A percentile compares a stretch with the other conserved stretches of the same genome.
phyloP scores from a whole-genome alignment of 2,329 filamentous ascomycete species.

The Neofusicoccum cordaticola region DNA sequence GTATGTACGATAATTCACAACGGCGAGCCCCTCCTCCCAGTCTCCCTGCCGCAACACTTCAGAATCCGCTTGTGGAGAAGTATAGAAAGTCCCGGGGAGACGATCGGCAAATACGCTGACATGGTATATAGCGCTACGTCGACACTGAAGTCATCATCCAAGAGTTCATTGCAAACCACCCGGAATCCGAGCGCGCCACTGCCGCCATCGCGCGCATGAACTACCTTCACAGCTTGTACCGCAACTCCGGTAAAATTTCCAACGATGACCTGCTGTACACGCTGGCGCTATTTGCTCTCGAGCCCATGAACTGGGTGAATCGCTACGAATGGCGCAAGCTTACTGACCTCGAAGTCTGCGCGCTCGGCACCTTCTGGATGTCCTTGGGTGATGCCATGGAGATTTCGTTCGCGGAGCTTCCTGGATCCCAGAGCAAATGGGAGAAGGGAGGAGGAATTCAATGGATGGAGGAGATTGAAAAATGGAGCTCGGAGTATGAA shows the following conservation, averaged over 20 bases:
- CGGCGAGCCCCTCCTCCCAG: too few species aligned
- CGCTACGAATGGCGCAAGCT: conserved; percentile 68
- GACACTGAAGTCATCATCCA: conserved; percentile 33
- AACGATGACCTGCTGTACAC: conserved; percentile 66
- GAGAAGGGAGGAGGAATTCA: conserved; percentile 46
- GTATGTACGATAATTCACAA: neutral
- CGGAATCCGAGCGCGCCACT: conserved; percentile 33
- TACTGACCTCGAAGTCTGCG: conserved; percentile 66
- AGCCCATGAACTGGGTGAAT: conserved; percentile 63
- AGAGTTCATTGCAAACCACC: conserved; percentile 29
- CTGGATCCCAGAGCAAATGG: conserved; percentile 41
- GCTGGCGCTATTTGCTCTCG: conserved; percentile 61
- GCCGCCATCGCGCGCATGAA: conserved; percentile 61
- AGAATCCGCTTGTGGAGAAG: too few species aligned
- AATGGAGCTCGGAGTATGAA: conserved; percentile 60
- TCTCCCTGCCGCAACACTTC: too few species aligned
- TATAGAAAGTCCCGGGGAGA: too few species aligned
- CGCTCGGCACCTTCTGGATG: conserved; percentile 69
- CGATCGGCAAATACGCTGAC: neutral
- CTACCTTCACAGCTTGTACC: conserved; percentile 59
- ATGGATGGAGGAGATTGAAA: conserved; percentile 51
- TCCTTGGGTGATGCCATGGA: conserved; percentile 67
- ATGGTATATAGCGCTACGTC: conserved; percentile 24
- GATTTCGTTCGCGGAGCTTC: conserved; percentile 53
- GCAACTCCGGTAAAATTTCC: conserved; percentile 56